Percentiles rank a stretch among this genome's conserved stretches.
These are phyloP conservation scores for Wallacemonas sp. DNA, from an alignment of 208 protist genomes.

Conservation along the genomic window DNA sequence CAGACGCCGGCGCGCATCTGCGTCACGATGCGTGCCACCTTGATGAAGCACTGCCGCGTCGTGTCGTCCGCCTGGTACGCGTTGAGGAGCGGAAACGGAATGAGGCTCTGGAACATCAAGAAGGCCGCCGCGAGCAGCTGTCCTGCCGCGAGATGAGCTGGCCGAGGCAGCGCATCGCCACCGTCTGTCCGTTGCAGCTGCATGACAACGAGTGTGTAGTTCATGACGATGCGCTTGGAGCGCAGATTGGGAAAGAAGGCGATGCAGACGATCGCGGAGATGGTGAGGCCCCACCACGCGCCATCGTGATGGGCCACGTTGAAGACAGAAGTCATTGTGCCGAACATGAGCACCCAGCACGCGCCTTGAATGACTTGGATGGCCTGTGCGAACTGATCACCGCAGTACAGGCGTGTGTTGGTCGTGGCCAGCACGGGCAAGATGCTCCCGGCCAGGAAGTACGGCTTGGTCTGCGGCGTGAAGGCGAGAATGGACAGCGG, in stretches of 20 bases:
- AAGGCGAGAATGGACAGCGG: conserved; percentile 17
- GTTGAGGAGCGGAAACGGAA: conserved; percentile 27
- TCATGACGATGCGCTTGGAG: conserved; percentile 19
- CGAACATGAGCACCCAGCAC: conserved; percentile 15
- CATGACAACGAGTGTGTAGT: conserved; percentile 32
- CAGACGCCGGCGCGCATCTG: conserved; percentile 21
- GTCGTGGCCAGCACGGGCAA: conserved; percentile 14
- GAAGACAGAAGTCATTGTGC: conserved; percentile 11
- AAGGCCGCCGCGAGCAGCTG: conserved; percentile 23
- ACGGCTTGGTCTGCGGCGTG: not conserved
- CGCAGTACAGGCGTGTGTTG: conserved; percentile 17
- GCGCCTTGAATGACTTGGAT: conserved; percentile 16
- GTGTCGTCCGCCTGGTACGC: conserved; percentile 18
- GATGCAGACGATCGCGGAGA: conserved; percentile 24
- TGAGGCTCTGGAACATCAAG: conserved; percentile 21
- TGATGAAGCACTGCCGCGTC: conserved; percentile 14
- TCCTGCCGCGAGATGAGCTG: conserved; percentile 19
- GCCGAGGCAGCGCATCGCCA: not conserved
- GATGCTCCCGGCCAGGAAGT: conserved; percentile 11
- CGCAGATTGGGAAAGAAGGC: conserved; percentile 25
- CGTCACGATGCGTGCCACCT: conserved; percentile 20
- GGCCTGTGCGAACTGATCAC: conserved; percentile 14
- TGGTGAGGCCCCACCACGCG: conserved; percentile 29
- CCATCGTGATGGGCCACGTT: conserved; percentile 13
- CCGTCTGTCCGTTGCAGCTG: conserved; percentile 17